Base-by-base conservation (phyloP, 306 rosid genomes). In the Quercus engelmannii region DNA sequence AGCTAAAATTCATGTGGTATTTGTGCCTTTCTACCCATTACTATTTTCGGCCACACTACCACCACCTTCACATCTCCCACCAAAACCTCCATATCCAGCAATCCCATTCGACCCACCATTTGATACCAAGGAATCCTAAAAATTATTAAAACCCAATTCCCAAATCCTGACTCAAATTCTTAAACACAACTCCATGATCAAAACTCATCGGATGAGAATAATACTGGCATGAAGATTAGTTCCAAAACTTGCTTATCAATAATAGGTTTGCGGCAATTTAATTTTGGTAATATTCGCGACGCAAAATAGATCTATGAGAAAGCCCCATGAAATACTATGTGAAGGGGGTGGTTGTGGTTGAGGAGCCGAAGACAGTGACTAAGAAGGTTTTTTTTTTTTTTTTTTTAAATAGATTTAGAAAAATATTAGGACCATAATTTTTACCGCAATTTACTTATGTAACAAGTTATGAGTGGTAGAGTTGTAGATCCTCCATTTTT, bases 81-180 rank as follows among this genome's bases (percentile, higher is more conserved):
- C 86, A 52, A 78, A 71, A 57, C 91, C 89, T 17, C 89, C 93
- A 79, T 21, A 25, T 38, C 93, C 89, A n/a, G 83, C 88, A 43
- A 71, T 64, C 52, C 84, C 94, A 17, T 77, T 89, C 31, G 84
- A 86, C 69, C 79, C 91, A 12, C 74, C 87, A 8, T 71, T 79
- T 13, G 93, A 71, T 65, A 86, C 74, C 33, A 89, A 92, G 9
- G 83, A 83, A 83, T 82, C 73, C 68, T 71, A 90, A 61, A 86
- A 84, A 55, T 69, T 56, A 35, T 64, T 74, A 64, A 52, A 31
- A 59, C 83, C 83, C 28, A 71, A 70, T 10, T 70, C 69, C 71
- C 69, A 25, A 74, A 31, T 49, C 76, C 77, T 49, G 70, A 71
- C 83, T 63, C 63, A 79, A 35, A 55, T 65, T 74, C 56, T 81